phyloP scores from a whole-genome alignment of 192 early-diverging fungal genomes.

The Coemansia sp. region DNA sequence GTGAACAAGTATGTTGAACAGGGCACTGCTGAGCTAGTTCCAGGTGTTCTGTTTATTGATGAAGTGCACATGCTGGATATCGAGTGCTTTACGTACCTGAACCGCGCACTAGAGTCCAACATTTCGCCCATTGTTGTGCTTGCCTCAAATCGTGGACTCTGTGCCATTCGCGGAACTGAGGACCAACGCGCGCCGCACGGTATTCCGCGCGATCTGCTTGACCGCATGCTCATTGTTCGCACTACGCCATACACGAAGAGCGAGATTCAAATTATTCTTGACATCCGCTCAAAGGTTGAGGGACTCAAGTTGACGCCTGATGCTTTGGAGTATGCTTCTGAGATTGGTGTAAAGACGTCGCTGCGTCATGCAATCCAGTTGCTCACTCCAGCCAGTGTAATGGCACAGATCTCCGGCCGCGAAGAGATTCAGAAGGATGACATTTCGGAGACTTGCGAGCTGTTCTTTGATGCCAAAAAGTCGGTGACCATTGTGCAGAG shows the following conservation, averaged over 20 bases:
- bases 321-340: slow-evolving; percentile 72
- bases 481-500: slow-evolving; percentile 49
- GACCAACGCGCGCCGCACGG: slow-evolving; percentile 80
- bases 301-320: slow-evolving; percentile 74
- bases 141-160: slow-evolving; percentile 96
- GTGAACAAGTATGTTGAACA: slow-evolving; percentile 99
- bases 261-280: slow-evolving; percentile 86
- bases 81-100: slow-evolving; percentile 99
- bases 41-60: slow-evolving; percentile 97
- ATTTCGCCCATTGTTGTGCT: slow-evolving; percentile 97
- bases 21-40: slow-evolving; percentile 94
- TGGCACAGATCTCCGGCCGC: slow-evolving; percentile 83
- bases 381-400: slow-evolving; percentile 84
- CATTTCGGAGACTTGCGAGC: slow-evolving; percentile 75
- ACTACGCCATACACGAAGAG: slow-evolving; percentile 89
- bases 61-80: slow-evolving; percentile 99
- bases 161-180: slow-evolving; percentile 77
- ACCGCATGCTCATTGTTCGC: slow-evolving; percentile 94
- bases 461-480: slow-evolving; percentile 65
- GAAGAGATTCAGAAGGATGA: slow-evolving; percentile 79
- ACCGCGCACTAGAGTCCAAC: slow-evolving; percentile 93
- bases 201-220: slow-evolving; percentile 93
- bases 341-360: slow-evolving; percentile 84
- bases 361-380: slow-evolving; percentile 95
- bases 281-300: slow-evolving; percentile 92